These are phyloP conservation scores for Sugiyamaella castrensis DNA, from an alignment of 1,139 yeast species.

Conservation along the genomic window DNA sequence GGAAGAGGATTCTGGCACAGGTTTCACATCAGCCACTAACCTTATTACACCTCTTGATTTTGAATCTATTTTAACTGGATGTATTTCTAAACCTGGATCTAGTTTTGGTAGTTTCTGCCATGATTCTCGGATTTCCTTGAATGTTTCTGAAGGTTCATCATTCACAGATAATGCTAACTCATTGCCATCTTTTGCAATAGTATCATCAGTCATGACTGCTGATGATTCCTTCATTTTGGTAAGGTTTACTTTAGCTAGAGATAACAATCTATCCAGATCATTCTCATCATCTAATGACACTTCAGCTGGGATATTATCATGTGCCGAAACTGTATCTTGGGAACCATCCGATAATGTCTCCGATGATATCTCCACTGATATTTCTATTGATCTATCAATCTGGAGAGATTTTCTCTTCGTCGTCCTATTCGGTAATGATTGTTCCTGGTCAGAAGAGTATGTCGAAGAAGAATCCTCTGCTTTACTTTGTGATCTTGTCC, in stretches of 20 bases:
- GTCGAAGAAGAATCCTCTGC: too few relatives aligned
- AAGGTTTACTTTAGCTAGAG: conserved; percentile 8
- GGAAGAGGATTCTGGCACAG: not conserved
- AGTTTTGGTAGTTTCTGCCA: conserved; percentile 30
- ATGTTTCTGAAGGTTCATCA: conserved; percentile 9
- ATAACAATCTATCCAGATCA: conserved; percentile 4
- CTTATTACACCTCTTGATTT: conserved; percentile 16
- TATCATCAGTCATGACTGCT: not conserved
- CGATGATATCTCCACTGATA: too few relatives aligned
- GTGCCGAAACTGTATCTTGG: too few relatives aligned
- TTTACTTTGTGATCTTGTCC: too few relatives aligned
- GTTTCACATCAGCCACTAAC: conserved; percentile 8
- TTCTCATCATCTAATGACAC: conserved; percentile 6
- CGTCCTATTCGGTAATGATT: too few relatives aligned
- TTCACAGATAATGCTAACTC: not conserved
- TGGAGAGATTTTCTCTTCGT: not conserved
- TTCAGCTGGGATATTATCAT: not conserved
- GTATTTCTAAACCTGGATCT: conserved; percentile 17
- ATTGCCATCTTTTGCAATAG: not conserved
- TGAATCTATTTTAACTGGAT: not conserved
- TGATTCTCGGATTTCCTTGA: conserved; percentile 21
- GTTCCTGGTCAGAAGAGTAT: too few relatives aligned
- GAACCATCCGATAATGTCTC: too few relatives aligned
- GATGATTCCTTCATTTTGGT: not conserved
- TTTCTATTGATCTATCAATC: not conserved